Evolutionary conservation across 1,284 basidiomycete species (phyloP), one percentile per base, ranked within the genome.

Genomic region (Boletus calvinii): DNA sequence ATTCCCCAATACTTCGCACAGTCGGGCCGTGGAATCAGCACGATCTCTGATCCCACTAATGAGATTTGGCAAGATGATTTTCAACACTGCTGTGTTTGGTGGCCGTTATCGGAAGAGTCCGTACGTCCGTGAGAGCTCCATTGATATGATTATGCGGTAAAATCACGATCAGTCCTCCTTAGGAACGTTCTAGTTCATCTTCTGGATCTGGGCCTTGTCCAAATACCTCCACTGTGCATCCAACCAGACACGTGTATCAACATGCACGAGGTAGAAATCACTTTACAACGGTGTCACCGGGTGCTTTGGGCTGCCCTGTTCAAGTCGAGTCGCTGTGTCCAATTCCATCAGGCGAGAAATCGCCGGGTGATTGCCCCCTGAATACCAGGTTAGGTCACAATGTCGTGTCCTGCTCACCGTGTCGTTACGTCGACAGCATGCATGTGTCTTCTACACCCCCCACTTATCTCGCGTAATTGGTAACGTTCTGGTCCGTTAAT

Each of bases 71-170:
- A 53, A 63, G 56, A 48, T 50, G 56, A 62, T 54, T 62, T 57
- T 66, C 59, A 65, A 53, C 53, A 55, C 44, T 30, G 42, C 42
- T 59, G 52, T n/a, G 46, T 57, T 52, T 50, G 50, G 56, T 61
- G 46, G 46, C 52, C 54, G 64, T 41, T 58, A 46, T 60, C 58
- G 64, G 53, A 53, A 51, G 36, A 41, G 46, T 58, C 56, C 64
- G 62, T 60, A 52, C 50, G 37, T 62, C 26, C 66, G 65, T 70
- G 66, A 62, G 64, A 70, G 52, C 24, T 26, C 49, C 53, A 59
- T 48, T 47, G 53, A 67, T 63, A 59, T 54, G 62, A 56, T 62
- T 59, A 45, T 57, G 54, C 59, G 55, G 45, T 49, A 59, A 22
- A 60, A 65, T 65, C 62, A 61, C 53, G 48, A 66, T 66, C 61